phyloP scores from a whole-genome alignment of 495 filamentous ascomycete species.

The Achaetomiella virescens region DNA sequence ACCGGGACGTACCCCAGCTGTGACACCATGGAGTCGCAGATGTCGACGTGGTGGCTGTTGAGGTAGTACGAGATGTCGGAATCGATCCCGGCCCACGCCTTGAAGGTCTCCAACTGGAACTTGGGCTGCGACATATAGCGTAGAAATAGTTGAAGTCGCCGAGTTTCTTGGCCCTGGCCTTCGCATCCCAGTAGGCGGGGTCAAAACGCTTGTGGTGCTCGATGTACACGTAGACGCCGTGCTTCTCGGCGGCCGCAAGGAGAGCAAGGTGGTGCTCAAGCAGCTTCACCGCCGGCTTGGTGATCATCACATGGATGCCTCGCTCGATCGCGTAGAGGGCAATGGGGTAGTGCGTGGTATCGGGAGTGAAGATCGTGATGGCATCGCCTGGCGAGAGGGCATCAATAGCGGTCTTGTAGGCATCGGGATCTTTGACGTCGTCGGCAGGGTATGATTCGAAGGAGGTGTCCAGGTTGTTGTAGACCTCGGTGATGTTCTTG shows the following conservation, averaged over 20 bases:
- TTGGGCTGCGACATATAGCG: slow-evolving; percentile 95
- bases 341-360: slow-evolving; percentile 91
- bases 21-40: slow-evolving; percentile 83
- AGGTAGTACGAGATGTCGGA: slow-evolving; percentile 93
- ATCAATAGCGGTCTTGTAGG: slow-evolving; percentile 89
- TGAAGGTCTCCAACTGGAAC: slow-evolving; percentile 88
- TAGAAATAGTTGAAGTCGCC: slow-evolving; percentile 99
- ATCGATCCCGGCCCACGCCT: slow-evolving; percentile 87
- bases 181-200: slow-evolving; percentile 82
- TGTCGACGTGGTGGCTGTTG: slow-evolving; percentile 89
- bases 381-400: slow-evolving; percentile 74
- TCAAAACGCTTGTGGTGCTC: slow-evolving; percentile 97
- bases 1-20: slow-evolving; percentile 62
- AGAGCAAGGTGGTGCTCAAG: slow-evolving; percentile 73
- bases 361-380: slow-evolving; percentile 95
- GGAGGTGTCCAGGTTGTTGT: slow-evolving; percentile 78
- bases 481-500: slow-evolving; percentile 80
- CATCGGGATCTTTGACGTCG: slow-evolving; percentile 62
- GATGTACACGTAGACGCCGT: slow-evolving; percentile 84
- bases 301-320: slow-evolving; percentile 83
- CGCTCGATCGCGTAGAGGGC: slow-evolving; percentile 87
- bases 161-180: slow-evolving; percentile 62
- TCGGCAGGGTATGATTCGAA: slow-evolving; percentile 79
- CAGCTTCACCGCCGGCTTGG: slow-evolving; percentile 87
- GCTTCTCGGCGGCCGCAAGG: slow-evolving; percentile 61